phyloP scores from a whole-genome alignment of 352 stramenopile species.

The Phytophthora sp. region DNA sequence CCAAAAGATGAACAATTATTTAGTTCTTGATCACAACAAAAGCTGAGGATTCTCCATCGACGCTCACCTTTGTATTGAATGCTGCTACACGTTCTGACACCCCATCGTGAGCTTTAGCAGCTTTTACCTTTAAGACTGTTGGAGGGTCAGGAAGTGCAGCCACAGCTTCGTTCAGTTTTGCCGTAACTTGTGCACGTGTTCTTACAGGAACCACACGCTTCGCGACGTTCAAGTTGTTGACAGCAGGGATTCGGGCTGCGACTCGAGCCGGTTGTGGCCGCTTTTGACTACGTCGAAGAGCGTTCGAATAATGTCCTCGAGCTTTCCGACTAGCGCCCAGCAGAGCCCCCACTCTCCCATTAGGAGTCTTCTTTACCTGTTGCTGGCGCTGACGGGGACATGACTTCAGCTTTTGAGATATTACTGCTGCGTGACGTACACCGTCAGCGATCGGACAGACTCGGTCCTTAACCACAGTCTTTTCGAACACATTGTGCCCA shows the following conservation, averaged over 20 bases:
- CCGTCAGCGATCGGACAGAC: neutral
- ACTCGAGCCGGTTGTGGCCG: slow-evolving; percentile 18
- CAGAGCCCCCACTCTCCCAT: slow-evolving; percentile 20
- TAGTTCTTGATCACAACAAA: slow-evolving; percentile 1
- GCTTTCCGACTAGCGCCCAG: slow-evolving; percentile 29
- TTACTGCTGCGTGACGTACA: slow-evolving; percentile 20
- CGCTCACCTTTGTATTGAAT: slow-evolving; percentile 61
- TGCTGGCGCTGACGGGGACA: neutral
- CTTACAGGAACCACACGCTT: slow-evolving; percentile 14
- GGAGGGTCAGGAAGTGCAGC: slow-evolving; percentile 34
- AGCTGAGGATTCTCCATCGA: neutral
- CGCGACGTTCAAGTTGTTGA: neutral
- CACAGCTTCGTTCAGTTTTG: slow-evolving; percentile 29
- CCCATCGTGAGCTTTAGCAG: neutral
- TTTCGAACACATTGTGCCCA: slow-evolving; percentile 73
- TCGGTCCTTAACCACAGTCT: slow-evolving; percentile 9
- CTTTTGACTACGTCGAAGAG: slow-evolving; percentile 22
- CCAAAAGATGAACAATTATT: neutral
- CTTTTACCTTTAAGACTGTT: neutral
- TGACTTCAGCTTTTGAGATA: too few species aligned
- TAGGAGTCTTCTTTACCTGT: slow-evolving; percentile 12
- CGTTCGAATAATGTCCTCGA: slow-evolving; percentile 12
- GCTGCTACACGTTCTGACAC: slow-evolving; percentile 52
- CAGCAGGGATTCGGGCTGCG: slow-evolving; percentile 19
- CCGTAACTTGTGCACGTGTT: slow-evolving; percentile 19